Conservation (phyloP, 2,329 filamentous ascomycete species). For the Camillea tinctor region DNA sequence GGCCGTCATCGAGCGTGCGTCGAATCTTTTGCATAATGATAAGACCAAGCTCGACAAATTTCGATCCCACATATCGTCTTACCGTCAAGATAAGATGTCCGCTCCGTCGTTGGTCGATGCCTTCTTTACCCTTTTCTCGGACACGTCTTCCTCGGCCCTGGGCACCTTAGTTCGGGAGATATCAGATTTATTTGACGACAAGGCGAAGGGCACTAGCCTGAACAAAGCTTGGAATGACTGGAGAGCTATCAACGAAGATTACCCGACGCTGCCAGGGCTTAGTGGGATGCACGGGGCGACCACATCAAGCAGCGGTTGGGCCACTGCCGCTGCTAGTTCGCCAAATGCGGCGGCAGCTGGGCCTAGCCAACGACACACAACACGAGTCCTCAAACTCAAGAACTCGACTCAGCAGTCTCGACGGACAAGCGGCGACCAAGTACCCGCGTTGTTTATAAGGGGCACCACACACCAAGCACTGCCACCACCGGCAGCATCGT, state of each 20-base stretch:
- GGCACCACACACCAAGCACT: conserved; percentile 10
- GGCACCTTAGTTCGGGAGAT: conserved; percentile 90
- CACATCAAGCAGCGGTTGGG: conserved; percentile 59
- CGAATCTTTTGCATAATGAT: conserved; percentile 77
- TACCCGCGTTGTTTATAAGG: conserved; percentile 15
- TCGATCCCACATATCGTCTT: conserved; percentile 75
- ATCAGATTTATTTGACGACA: conserved; percentile 87
- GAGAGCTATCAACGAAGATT: conserved; percentile 94
- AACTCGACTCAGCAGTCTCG: conserved; percentile 45
- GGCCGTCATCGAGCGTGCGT: conserved; percentile 82
- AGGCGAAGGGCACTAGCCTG: conserved; percentile 68
- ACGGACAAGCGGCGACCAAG: conserved; percentile 31
- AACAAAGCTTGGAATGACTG: conserved; percentile 91
- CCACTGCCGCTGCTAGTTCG: conserved; percentile 51
- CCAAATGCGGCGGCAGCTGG: conserved; percentile 37
- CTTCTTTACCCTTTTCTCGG: conserved; percentile 80
- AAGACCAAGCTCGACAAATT: conserved; percentile 72
- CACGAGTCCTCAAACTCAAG: conserved; percentile 57
- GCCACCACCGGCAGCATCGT: conserved; percentile 22
- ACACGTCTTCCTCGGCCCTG: conserved; percentile 75
- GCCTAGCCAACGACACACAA: conserved; percentile 49
- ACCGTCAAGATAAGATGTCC: conserved; percentile 65
- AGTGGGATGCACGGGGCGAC: conserved; percentile 64
- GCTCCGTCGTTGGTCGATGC: conserved; percentile 79
- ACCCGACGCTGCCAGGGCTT: conserved; percentile 79